Percentiles rank a stretch among this genome's conserved stretches.
These are phyloP conservation scores for Tetrahymena thermophila DNA, from an alignment of 73 alveolate species.

Conservation along the genomic window DNA sequence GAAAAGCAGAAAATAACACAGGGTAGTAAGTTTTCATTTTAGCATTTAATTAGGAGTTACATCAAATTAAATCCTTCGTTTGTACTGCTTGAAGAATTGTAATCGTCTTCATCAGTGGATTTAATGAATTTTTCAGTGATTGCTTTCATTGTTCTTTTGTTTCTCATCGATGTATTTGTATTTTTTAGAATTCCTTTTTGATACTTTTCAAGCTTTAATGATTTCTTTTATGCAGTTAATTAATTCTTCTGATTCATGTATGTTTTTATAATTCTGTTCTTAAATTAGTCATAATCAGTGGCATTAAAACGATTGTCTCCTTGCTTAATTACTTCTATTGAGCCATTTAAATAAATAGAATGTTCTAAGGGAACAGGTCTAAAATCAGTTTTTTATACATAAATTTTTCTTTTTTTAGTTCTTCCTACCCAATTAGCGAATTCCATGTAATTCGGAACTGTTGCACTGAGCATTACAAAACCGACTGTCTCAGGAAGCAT, in stretches of 20 bases:
- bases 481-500: constrained; percentile 82
- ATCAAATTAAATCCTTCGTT: neutral
- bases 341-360: constrained; percentile 55
- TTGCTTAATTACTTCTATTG: constrained; percentile 61
- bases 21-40: constrained; percentile 77
- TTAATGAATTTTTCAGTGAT: constrained; percentile 26
- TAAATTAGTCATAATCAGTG: neutral
- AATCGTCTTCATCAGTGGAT: neutral
- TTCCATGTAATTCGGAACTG: constrained; percentile 95
- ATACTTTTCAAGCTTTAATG: constrained; percentile 38
- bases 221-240: constrained; percentile 4
- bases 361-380: constrained; percentile 97
- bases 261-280: constrained; percentile 3
- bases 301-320: constrained; percentile 41
- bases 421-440: constrained; percentile 99
- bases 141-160: constrained; percentile 48
- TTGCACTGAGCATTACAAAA: constrained; percentile 60
- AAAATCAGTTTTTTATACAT: constrained; percentile 78
- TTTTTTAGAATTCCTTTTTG: constrained; percentile 48
- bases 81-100: neutral
- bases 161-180: constrained; percentile 49
- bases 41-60: neutral
- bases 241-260: constrained; percentile 31
- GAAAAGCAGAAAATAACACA: constrained; percentile 91
- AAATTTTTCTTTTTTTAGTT: constrained; percentile 74